Base-by-base conservation (phyloP, 768 basidiomycete genomes). In the Podaxis rugospora region DNA sequence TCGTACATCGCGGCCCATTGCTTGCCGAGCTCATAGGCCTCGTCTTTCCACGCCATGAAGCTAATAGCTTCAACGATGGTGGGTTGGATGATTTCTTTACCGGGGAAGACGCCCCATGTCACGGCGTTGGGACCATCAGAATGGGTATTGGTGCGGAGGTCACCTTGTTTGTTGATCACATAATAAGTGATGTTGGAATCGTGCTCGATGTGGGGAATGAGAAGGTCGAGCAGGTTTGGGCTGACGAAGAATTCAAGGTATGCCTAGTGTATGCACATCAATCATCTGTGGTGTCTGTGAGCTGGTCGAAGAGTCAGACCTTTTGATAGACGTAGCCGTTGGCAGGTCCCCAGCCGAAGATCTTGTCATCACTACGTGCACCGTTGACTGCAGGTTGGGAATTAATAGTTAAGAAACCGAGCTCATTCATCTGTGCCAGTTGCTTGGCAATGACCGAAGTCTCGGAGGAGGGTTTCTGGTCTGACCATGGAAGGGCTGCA, bases 1-100 rank as follows among this genome's bases (percentile, higher is more conserved):
- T 93, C 92, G 70, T 97, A 97, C 57, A 94, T 72, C 64, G 85
- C 81, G 13, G 93, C 91, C 95, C 95, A 98, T 74, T 95, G 93
- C 47, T 82, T 77, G 4, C 95, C 95, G 25, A 97, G 84, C 70
- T 95, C 93, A 66, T 85, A 98, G 7, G 95, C 95, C 71, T 98
- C 95, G 67, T 98, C 95, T 90, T 96, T 96, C 95, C 95, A 97
- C 14, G 95, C 95, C 91, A 96, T 95, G 80, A 97, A 97, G 70
- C 93, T 95, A 67, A 96, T 90, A 2, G 95, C 93, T 72, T 98
- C 95, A 21, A 98, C 95, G 63, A 97, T 93, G 18, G 95, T 98
- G 21, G 95, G 95, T 70, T 96, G 94, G 51, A 96, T 77, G 66
- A 97, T 92, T 78, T 97, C 95, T 74, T 98, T 98, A 59, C 93